Conservation (phyloP, 2,329 filamentous ascomycete genomes). For the Pseudopithomyces chartarum region DNA sequence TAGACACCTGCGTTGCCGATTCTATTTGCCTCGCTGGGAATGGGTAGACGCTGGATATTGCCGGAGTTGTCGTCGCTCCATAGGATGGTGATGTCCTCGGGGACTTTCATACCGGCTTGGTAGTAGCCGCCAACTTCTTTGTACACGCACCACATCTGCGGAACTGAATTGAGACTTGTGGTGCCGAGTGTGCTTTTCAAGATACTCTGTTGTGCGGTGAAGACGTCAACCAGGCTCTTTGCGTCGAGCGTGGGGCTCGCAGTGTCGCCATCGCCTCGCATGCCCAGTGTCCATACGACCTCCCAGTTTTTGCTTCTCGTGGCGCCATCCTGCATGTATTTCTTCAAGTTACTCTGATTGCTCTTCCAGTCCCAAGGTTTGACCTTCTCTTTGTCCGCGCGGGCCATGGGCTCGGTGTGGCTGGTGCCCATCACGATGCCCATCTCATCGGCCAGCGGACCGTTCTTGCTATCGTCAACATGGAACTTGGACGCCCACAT, state of each 20-base stretch:
- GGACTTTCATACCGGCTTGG: constrained; percentile 62
- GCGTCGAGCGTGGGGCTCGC: constrained; percentile 41
- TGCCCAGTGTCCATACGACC: constrained; percentile 66
- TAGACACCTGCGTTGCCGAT: constrained; percentile 67
- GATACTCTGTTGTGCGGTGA: constrained; percentile 62
- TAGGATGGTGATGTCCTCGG: constrained; percentile 68
- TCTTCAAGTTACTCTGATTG: constrained; percentile 29
- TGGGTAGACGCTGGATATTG: constrained; percentile 64
- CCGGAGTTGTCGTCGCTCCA: constrained; percentile 73
- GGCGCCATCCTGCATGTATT: constrained; percentile 31
- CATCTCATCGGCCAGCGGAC: constrained; percentile 70
- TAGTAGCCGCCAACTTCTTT: constrained; percentile 73
- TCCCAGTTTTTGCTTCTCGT: constrained; percentile 63
- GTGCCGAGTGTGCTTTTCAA: constrained; percentile 58
- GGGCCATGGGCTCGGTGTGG: constrained; percentile 72
- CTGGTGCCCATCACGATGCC: constrained; percentile 73
- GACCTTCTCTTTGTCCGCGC: constrained; percentile 52
- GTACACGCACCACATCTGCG: constrained; percentile 73
- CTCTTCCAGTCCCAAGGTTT: constrained; percentile 35
- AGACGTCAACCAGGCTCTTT: constrained; percentile 57
- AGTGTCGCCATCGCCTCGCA: constrained; percentile 71
- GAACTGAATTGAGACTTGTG: constrained; percentile 56
- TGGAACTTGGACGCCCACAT: constrained; percentile 72
- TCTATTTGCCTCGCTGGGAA: constrained; percentile 59
- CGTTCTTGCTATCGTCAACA: constrained; percentile 69